Evolutionary conservation across 2,329 filamentous ascomycete species (phyloP).

Genomic region (Aspergillus phoenicis): DNA sequence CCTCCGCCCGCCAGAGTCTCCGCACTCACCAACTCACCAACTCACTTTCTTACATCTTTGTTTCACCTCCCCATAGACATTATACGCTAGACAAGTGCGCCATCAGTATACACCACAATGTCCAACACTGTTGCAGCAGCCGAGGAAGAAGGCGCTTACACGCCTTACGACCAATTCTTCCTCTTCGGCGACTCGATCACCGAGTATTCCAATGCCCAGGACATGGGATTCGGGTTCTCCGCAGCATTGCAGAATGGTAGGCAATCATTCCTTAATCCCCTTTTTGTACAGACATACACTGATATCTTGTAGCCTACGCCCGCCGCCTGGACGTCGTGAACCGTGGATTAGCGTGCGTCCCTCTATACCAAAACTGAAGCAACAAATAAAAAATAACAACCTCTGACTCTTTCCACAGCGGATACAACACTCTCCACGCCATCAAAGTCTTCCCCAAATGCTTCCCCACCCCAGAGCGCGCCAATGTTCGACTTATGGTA

Average conservation of each 20-base stretch:
- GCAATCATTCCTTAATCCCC: constrained; percentile 29
- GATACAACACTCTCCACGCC: constrained; percentile 80
- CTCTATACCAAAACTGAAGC: not conserved
- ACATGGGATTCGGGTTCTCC: constrained; percentile 73
- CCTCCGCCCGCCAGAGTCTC: not conserved
- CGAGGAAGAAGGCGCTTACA: constrained; percentile 19
- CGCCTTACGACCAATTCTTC: constrained; percentile 70
- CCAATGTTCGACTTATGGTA: constrained; percentile 49
- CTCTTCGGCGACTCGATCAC: constrained; percentile 91
- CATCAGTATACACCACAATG: constrained; percentile 10
- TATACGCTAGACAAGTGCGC: not conserved
- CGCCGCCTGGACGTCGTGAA: constrained; percentile 85
- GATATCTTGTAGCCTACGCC: constrained; percentile 61
- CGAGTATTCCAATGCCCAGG: constrained; percentile 64
- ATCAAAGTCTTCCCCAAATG: constrained; percentile 69
- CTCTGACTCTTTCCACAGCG: constrained; percentile 47
- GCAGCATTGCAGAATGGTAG: constrained; percentile 70
- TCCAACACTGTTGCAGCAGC: constrained; percentile 7
- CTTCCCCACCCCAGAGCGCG: constrained; percentile 66
- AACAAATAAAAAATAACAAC: not conserved
- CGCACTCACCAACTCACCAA: not conserved
- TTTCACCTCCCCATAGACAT: not conserved
- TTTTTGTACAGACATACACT: constrained; percentile 13
- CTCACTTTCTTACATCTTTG: not conserved
- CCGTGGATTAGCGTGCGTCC: constrained; percentile 68